phyloP scores from a whole-genome alignment of 23 red algal species.

The Pyropia haitanensis region DNA sequence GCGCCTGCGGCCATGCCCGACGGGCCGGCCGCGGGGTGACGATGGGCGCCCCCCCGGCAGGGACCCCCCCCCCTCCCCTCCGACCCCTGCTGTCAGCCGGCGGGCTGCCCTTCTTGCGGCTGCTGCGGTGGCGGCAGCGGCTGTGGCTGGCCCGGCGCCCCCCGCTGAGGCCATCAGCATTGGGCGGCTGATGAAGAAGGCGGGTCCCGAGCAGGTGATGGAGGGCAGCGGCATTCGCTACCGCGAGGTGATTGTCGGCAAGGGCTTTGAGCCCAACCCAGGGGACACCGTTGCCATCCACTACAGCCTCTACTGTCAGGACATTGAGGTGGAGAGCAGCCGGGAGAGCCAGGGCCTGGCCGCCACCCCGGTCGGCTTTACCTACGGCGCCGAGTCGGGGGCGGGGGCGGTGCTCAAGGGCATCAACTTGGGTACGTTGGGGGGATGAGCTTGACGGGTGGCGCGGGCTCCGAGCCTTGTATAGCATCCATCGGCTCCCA shows the following conservation, averaged over 20 bases:
- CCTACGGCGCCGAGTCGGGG: slow-evolving; percentile 51
- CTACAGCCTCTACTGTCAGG: slow-evolving; percentile 57
- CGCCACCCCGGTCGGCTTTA: slow-evolving; percentile 59
- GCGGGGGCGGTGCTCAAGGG: slow-evolving; percentile 46
- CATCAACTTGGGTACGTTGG: slow-evolving; percentile 12
- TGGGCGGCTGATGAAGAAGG: slow-evolving; percentile 40
- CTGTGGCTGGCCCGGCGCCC: background rate
- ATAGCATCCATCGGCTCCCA: background rate
- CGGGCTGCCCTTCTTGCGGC: slow-evolving; percentile 10
- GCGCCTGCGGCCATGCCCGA: too few relatives aligned
- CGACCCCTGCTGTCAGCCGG: slow-evolving; percentile 6
- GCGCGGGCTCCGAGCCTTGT: too few relatives aligned
- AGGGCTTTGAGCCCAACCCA: slow-evolving; percentile 33
- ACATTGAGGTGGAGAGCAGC: slow-evolving; percentile 64
- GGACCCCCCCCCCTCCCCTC: too few relatives aligned
- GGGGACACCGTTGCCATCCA: slow-evolving; percentile 79
- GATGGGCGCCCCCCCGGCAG: too few relatives aligned
- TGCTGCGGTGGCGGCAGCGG: slow-evolving; percentile 4
- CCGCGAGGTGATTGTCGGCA: slow-evolving; percentile 59
- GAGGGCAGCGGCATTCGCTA: slow-evolving; percentile 37
- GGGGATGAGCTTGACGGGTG: too few relatives aligned
- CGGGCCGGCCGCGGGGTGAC: too few relatives aligned
- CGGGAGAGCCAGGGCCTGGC: slow-evolving; percentile 74
- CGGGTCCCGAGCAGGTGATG: slow-evolving; percentile 22
- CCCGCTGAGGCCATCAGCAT: slow-evolving; percentile 40